Evolutionary conservation across 768 basidiomycete species (phyloP), one percentile per base, ranked within the genome.

Genomic region (Collybiopsis confluens): DNA sequence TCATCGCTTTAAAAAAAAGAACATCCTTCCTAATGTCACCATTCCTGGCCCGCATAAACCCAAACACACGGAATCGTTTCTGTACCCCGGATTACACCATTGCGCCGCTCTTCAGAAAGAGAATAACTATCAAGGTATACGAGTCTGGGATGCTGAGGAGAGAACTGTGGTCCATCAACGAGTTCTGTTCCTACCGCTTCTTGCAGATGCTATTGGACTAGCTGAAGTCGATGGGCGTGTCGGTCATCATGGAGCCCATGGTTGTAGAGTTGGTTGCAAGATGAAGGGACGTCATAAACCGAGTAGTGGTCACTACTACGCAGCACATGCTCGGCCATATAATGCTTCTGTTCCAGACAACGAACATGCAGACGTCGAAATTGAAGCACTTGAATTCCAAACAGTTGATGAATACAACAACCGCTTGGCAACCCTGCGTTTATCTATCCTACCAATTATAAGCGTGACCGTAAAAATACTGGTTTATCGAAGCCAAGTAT

Each of bases 401-500:
- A 9, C 27, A 16, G 8, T 26, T 4, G 54, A 57, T 3, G 33
- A 44, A 3, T 69, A 68, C 50, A 10, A 52, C 2, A n/a, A 2
- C 1, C 61, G 64, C 37, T 56, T 72, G 0, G 9, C 15, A 1
- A n/a, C 26, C 15, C 51, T 70, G 6, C 9, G 56, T 1, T 8
- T 16, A 2, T 63, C 70, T 1, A 59, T 23, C 36, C 61, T 2
- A 55, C 58, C 0, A 46, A 70, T 24, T 75, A 66, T 49, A 52
- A 64, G 20, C 30, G 52, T 2, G 26, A 42, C 3, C 67, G 71
- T 0, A 59, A 64, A 1, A 59, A 62, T 3, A 75, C 71, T 1
- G 74, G 75, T 0, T 61, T 77, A 9, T 61, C 50, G 0, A 71
- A 70, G 30, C 69, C 71, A 0, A 68, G 60, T 1, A 62, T 79